Percentiles rank a stretch among this genome's conserved stretches.
phyloP scores from a whole-genome alignment of 169 alveolate genomes.

The Perkinsus marinus region DNA sequence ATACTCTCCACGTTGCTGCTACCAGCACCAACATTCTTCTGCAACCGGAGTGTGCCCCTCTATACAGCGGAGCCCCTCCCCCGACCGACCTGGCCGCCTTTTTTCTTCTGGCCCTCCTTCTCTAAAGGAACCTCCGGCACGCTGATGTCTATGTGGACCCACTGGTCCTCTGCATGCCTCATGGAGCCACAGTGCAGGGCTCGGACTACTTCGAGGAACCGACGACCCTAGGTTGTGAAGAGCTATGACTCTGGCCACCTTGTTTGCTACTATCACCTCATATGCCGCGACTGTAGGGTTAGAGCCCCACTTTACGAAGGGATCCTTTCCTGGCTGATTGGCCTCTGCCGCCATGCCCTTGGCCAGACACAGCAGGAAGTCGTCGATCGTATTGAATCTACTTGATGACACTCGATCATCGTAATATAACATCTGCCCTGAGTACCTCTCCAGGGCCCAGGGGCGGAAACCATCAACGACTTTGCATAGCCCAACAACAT shows the following conservation, averaged over 20 bases:
- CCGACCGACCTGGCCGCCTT: background rate
- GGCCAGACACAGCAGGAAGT: no score
- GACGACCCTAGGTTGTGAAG: background rate
- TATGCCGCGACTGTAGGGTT: no score
- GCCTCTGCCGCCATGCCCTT: no score
- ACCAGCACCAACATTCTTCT: background rate
- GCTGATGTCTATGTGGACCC: background rate
- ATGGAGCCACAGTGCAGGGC: background rate
- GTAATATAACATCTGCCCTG: background rate
- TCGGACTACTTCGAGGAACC: background rate
- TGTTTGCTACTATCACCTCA: no score
- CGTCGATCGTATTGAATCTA: no score
- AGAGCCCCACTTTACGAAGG: no score
- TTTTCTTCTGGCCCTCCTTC: background rate
- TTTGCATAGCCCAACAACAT: background rate
- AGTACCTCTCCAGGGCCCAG: background rate
- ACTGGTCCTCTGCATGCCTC: background rate
- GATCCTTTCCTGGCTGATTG: no score
- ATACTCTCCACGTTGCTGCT: background rate
- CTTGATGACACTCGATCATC: background rate
- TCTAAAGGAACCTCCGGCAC: background rate
- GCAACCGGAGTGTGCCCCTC: background rate
- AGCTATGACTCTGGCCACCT: no score
- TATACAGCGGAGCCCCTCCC: background rate
- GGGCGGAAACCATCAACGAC: background rate